Evolutionary conservation across 1,139 yeast species (phyloP), one percentile per base, ranked within the genome.

Genomic region (Geotrichum siamense): DNA sequence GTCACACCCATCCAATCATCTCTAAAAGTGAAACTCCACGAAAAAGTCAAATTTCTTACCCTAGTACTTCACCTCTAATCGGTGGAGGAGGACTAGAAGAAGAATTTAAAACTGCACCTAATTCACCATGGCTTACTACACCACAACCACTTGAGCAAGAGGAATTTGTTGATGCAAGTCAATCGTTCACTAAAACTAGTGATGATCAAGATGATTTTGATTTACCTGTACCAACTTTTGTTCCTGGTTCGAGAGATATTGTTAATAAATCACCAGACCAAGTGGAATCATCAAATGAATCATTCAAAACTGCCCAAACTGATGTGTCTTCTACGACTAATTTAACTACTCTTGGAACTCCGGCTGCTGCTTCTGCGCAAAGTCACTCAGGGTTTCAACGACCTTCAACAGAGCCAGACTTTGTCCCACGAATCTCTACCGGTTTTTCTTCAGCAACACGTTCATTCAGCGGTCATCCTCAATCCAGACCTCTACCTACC

Each of bases 221-320:
- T 19, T 15, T 32, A 16, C 47, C 47, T 3, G 34, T 13, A 12
- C 47, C 47, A 2, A 32, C 39, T 4, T 43, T 43, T 33, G 21
- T 20, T n/a, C 12, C n/a, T 10, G 20, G 38, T 6, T 19, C 29
- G 2, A 29, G 20, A 4, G 13, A 8, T 2, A 37, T 43, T 8
- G 5, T 5, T 32, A 23, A 16, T 15, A 32, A 15, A 8, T 32
- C 36, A 3, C 4, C 37, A 20, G 35, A 31, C 15, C 43, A 50
- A 16, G 45, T 45, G 12, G 53, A 47, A 5, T 44, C 47, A 5
- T 45, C 48, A 10, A 42, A 38, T 28, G 48, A 45, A 21, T 37
- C 39, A 20, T 45, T 32, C 19, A 17, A 32, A 29, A 42, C 44
- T 23, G 48, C 48, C 8, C 22, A 35, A 29, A 29, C 42, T 8